Conservation (phyloP, 176 grass and related monocot species). For the Triticum monococcum region DNA sequence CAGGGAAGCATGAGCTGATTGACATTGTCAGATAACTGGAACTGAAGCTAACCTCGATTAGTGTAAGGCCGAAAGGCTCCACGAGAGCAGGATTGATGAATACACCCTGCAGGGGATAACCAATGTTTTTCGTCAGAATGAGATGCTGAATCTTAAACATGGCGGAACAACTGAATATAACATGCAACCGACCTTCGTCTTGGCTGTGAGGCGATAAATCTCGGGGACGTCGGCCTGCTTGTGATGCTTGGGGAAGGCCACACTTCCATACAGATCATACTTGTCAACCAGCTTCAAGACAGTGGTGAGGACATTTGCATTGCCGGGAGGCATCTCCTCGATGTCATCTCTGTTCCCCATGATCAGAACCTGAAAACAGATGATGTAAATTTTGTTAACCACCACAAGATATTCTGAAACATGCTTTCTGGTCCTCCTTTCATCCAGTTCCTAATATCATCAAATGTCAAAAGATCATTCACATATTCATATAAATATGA, state of each 20-base stretch:
- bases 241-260: slow-evolving; percentile 96
- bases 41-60: slow-evolving; percentile 70
- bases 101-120: slow-evolving; percentile 57
- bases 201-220: slow-evolving; percentile 83
- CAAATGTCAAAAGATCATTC: too few species aligned
- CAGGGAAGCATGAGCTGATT: not conserved
- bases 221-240: slow-evolving; percentile 91
- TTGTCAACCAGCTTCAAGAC: slow-evolving; percentile 92
- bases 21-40: not conserved
- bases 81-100: slow-evolving; percentile 99
- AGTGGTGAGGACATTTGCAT: slow-evolving; percentile 76
- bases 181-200: slow-evolving; percentile 60
- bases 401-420: slow-evolving; percentile 10
- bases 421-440: not conserved
- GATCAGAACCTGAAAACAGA: slow-evolving; percentile 64
- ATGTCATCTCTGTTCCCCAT: slow-evolving; percentile 99
- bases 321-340: slow-evolving; percentile 78
- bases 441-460: not conserved
- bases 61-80: slow-evolving; percentile 94
- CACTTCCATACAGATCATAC: slow-evolving; percentile 93
- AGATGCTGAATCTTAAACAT: slow-evolving; percentile 6
- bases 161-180: not conserved
- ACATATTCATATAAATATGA: too few species aligned
- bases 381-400: not conserved
- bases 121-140: not conserved